A percentile compares a stretch with the other conserved stretches of the same genome.
These are phyloP conservation scores for Auxenochlorella pyrenoidosa DNA, from an alignment of 139 green algal genomes.

Conservation along the genomic window DNA sequence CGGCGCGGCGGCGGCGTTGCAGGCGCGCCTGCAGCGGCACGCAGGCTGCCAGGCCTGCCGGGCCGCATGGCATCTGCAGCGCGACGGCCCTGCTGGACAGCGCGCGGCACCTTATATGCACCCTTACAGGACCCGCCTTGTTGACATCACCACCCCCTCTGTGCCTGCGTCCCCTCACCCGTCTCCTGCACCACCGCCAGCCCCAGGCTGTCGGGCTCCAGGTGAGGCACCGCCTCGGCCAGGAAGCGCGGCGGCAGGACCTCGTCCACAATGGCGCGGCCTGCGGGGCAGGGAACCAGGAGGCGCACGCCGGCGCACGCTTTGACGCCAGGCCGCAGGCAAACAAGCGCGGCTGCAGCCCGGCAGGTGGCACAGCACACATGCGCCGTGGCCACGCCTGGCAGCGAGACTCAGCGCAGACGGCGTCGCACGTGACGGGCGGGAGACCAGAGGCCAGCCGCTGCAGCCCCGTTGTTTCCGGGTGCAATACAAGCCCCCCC, in stretches of 20 bases:
- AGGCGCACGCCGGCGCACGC: constrained; percentile 35
- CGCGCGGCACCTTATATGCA: too few relatives aligned
- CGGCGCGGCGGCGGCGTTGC: too few relatives aligned
- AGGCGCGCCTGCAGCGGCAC: not conserved
- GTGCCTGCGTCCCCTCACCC: constrained; percentile 15
- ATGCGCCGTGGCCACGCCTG: too few relatives aligned
- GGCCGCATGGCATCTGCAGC: too few relatives aligned
- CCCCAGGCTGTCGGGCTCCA: constrained; percentile 70
- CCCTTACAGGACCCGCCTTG: too few relatives aligned
- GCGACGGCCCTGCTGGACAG: too few relatives aligned
- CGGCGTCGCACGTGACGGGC: too few relatives aligned
- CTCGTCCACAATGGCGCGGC: constrained; percentile 94
- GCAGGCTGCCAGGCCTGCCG: too few relatives aligned
- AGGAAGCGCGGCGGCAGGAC: constrained; percentile 90
- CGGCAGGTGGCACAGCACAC: too few relatives aligned
- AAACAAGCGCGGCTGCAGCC: constrained; percentile 73
- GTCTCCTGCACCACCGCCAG: constrained; percentile 70
- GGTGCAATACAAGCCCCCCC: not conserved
- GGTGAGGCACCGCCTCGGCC: constrained; percentile 60
- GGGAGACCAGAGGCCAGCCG: too few relatives aligned
- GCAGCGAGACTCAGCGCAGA: too few relatives aligned
- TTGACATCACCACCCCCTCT: too few relatives aligned
- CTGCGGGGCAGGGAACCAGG: constrained; percentile 27
- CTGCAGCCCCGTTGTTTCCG: not conserved
- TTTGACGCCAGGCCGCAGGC: constrained; percentile 83